Conservation (phyloP, 2,329 filamentous ascomycete species). For the Penicillium sp. region DNA sequence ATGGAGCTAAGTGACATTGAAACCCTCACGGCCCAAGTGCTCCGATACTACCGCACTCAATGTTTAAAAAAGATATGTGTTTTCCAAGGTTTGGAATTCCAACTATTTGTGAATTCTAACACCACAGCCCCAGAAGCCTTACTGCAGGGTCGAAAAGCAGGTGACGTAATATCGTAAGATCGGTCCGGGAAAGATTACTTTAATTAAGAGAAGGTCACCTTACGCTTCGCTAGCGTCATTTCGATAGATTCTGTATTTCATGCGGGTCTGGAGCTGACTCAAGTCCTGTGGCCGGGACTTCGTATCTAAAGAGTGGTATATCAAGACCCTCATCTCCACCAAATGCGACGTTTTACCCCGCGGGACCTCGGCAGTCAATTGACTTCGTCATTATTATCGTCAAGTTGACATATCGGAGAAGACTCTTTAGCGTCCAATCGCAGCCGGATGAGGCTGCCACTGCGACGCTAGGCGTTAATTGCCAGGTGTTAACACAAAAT, state of each 20-base stretch:
- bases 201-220: not conserved
- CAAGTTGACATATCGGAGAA: not conserved
- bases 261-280: not conserved
- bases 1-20: too few relatives aligned
- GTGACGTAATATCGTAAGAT: not conserved
- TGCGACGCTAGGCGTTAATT: not conserved
- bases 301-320: not conserved
- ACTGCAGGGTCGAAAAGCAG: not conserved
- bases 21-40: too few relatives aligned
- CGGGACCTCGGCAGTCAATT: not conserved
- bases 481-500: not conserved
- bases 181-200: not conserved
- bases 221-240: not conserved
- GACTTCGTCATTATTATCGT: not conserved
- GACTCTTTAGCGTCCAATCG: not conserved
- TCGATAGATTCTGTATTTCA: not conserved
- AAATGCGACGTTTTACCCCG: not conserved
- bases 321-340: not conserved
- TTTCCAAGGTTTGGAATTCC: too few relatives aligned
- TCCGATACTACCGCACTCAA: too few relatives aligned
- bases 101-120: too few relatives aligned
- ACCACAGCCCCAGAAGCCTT: not conserved
- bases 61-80: too few relatives aligned
- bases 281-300: not conserved
- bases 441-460: not conserved